Evolutionary conservation across 164 flowering plant genomes (phyloP).

Genomic region (Sedum album): DNA sequence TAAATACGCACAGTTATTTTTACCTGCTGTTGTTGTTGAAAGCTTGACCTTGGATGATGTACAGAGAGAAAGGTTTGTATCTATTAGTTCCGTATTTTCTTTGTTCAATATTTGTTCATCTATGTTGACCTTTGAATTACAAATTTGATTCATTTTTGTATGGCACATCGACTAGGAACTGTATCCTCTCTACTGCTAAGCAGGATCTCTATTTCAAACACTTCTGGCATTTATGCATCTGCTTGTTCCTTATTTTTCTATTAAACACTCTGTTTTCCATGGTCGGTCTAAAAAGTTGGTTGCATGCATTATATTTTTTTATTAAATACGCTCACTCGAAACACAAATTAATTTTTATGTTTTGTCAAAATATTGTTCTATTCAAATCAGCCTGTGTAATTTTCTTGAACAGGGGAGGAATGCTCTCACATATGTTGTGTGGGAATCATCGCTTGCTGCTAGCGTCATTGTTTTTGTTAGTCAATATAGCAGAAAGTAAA

Average conservation of each 20-base stretch:
- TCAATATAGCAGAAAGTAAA: conserved; percentile 40
- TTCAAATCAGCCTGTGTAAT: background rate
- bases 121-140: background rate
- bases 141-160: background rate
- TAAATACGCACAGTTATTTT: conserved; percentile 12
- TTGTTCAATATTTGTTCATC: background rate
- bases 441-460: conserved; percentile 31
- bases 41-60: conserved; percentile 15
- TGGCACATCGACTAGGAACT: background rate
- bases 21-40: conserved; percentile 14
- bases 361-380: too few relatives aligned
- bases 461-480: conserved; percentile 35
- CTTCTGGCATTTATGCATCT: background rate
- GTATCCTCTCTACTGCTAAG: background rate
- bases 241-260: background rate
- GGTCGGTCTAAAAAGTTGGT: background rate
- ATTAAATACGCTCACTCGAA: too few relatives aligned
- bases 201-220: background rate
- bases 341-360: too few relatives aligned
- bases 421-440: conserved; percentile 29
- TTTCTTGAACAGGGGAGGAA: conserved; percentile 30
- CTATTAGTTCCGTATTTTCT: conserved; percentile 1
- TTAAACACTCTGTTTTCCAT: background rate
- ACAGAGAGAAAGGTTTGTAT: conserved; percentile 26
- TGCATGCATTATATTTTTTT: too few relatives aligned